Base-by-base conservation (phyloP, 1,284 basidiomycete genomes). In the Erythrobasidium hasegawianum region DNA sequence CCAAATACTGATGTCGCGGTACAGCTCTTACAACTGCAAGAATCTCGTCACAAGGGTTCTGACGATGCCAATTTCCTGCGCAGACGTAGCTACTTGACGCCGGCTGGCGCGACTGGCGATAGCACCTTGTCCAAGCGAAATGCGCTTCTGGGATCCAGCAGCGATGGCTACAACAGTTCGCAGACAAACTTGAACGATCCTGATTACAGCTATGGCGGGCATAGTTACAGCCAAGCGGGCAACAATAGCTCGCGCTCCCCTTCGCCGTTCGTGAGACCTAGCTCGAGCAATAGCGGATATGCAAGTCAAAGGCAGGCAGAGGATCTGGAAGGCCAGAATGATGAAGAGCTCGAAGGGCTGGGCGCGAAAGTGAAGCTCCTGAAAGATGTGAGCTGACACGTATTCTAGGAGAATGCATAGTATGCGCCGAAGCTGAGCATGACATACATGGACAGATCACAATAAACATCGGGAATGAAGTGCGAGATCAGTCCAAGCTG, bases 261-360 rank as follows among this genome's bases (percentile, higher is more conserved):
- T 13, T 55, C 50, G n/a, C 62, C 62, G 5, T 67, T 52, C 40
- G 57, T 41, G n/a, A 5, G 64, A 29, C 57, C 57, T 4, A 55
- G 57, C 22, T 54, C 55, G 11, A 59, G 61, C n/a, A 73, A 71
- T 70, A 57, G 47, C 38, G 38, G 64, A 40, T 70, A 71, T 59
- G 75, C 73, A 26, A 77, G 77, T 56, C 74, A 79, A 33, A 69
- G 79, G 8, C 77, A 78, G 1, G 88, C 86, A 5, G 91, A 95
- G 72, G 90, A 97, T 76, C 79, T 98, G n/a, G 95, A 98, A 77
- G 85, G 88, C 53, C 95, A 97, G 79, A 98, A 98, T 75, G 95
- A 97, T 76, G 90, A 95, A 77, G 83, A 86, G 26, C 78, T 98
- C 41, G 89, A 94, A 72, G 92, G 93, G 0, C 80, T 98, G 61